These are phyloP conservation scores for Hypoxylon sp. DNA, from an alignment of 2,329 filamentous ascomycete genomes.

Conservation along the genomic window DNA sequence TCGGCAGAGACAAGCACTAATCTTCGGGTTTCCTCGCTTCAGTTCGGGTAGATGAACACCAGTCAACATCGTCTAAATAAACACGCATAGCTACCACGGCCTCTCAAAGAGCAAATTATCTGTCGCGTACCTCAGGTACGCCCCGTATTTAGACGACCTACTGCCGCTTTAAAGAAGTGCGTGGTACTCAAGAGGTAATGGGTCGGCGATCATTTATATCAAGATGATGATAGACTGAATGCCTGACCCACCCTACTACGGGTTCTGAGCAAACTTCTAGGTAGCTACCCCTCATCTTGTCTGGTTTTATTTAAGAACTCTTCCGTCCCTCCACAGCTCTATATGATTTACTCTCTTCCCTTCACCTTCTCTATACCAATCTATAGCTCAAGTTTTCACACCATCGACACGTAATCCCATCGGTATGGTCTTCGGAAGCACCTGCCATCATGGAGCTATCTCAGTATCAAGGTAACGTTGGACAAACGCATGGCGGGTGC, in stretches of 20 bases:
- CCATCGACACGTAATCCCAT: constrained; percentile 22
- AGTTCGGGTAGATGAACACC: constrained; percentile 1
- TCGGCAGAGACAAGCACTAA: neutral
- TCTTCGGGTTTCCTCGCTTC: constrained; percentile 3
- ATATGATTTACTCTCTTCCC: neutral
- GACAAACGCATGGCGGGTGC: constrained; percentile 58
- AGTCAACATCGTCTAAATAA: neutral
- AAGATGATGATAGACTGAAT: constrained; percentile 41
- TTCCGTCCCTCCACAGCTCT: neutral
- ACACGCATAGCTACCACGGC: neutral
- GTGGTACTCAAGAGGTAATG: neutral
- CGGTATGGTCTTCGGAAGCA: constrained; percentile 43
- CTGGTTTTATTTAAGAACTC: constrained; percentile 26
- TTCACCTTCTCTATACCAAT: constrained; percentile 7
- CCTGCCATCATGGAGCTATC: constrained; percentile 55
- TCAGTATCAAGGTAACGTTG: constrained; percentile 61
- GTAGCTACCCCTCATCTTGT: constrained; percentile 37
- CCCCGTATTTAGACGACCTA: neutral
- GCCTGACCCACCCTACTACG: constrained; percentile 36
- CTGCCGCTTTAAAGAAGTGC: neutral
- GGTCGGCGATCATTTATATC: constrained; percentile 36
- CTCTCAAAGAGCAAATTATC: neutral
- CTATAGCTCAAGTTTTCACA: neutral
- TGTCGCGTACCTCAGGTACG: neutral
- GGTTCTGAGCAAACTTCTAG: constrained; percentile 1